Conservation (phyloP, 1,139 yeast genomes). For the Diutina siamensis region DNA sequence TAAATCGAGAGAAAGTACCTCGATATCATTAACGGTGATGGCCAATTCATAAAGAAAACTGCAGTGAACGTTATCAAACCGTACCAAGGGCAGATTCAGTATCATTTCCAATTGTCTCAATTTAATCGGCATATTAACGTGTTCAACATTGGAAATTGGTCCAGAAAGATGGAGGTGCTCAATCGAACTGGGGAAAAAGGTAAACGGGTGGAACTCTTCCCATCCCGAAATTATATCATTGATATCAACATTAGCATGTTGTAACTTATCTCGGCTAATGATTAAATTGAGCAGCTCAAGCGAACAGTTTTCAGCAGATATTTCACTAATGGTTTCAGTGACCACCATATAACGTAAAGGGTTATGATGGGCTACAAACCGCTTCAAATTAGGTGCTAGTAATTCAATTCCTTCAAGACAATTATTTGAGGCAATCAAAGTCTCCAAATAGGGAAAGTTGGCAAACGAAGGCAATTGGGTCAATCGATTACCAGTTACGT, state of each 20-base stretch:
- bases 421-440: neutral
- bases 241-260: neutral
- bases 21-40: neutral
- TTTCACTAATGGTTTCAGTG: neutral
- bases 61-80: neutral
- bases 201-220: neutral
- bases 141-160: neutral
- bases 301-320: neutral
- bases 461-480: neutral
- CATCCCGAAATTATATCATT: neutral
- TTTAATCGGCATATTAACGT: neutral
- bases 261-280: neutral
- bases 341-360: neutral
- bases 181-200: neutral
- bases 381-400: neutral
- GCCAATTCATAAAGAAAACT: neutral
- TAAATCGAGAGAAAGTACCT: neutral
- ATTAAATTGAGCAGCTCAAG: neutral
- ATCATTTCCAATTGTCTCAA: neutral
- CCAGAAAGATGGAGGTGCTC: neutral
- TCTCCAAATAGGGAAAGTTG: neutral
- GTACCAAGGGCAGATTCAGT: neutral
- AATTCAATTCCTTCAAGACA: neutral
- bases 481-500: neutral
- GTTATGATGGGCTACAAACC: neutral